phyloP scores from a whole-genome alignment of 208 protist species.

The Trypanosomatidae sp. region DNA sequence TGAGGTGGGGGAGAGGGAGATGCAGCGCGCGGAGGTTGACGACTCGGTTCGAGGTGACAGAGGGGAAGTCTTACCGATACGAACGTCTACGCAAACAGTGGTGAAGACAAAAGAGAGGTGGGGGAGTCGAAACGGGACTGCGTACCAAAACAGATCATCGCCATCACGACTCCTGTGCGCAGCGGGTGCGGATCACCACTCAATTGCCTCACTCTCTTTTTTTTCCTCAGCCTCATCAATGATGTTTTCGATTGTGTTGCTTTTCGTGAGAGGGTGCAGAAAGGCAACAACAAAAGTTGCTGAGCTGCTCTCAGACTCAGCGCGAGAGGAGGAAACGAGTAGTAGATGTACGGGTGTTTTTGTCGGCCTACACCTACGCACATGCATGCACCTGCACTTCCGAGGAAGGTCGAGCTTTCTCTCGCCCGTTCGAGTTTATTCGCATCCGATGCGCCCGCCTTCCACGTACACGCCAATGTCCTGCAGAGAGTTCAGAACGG shows the following conservation, averaged over 20 bases:
- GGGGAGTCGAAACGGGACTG: neutral
- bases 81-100: neutral
- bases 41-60: neutral
- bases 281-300: neutral
- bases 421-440: neutral
- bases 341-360: neutral
- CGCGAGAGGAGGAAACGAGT: neutral
- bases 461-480: slow-evolving; percentile 58
- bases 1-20: neutral
- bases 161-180: neutral
- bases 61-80: neutral
- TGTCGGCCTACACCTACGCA: neutral
- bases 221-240: no score
- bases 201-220: neutral
- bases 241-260: neutral
- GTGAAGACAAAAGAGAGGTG: neutral
- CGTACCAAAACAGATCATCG: neutral
- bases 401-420: no score
- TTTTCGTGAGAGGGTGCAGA: neutral
- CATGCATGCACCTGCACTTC: neutral
- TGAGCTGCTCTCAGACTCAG: neutral
- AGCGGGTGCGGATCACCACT: neutral
- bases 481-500: slow-evolving; percentile 43
- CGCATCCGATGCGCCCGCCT: slow-evolving; percentile 22
- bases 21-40: neutral